These are phyloP conservation scores for Nectriaceae sp. DNA, from an alignment of 2,329 filamentous ascomycete genomes.

Conservation along the genomic window DNA sequence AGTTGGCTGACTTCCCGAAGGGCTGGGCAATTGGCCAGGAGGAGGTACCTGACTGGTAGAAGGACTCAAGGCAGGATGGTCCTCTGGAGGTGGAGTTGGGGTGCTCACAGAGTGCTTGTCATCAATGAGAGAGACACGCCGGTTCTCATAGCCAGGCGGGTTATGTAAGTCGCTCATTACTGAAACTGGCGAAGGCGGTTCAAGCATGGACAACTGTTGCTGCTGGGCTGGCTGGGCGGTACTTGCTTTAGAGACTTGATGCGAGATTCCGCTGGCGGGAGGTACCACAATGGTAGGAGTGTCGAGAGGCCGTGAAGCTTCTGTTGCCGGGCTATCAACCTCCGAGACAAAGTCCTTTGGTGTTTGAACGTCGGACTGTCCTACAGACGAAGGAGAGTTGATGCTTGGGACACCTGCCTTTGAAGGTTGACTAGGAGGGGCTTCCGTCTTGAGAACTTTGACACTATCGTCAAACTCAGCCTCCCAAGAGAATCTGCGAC, in stretches of 20 bases:
- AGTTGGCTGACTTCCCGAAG: constrained; percentile 25
- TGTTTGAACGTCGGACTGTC: constrained; percentile 13
- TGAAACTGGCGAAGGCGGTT: constrained; percentile 48
- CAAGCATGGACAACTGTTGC: constrained; percentile 29
- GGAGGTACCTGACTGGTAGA: constrained; percentile 18
- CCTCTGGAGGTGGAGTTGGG: constrained; percentile 38
- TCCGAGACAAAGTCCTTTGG: constrained; percentile 14
- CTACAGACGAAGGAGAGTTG: constrained; percentile 13
- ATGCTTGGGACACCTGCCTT: constrained; percentile 8
- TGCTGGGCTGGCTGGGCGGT: constrained; percentile 21
- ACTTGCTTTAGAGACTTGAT: constrained; percentile 26
- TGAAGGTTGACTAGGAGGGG: constrained; percentile 7
- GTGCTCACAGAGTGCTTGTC: constrained; percentile 44
- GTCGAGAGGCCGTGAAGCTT: constrained; percentile 13
- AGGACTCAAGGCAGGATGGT: constrained; percentile 36
- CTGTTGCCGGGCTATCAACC: constrained; percentile 12
- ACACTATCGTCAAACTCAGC: constrained; percentile 24
- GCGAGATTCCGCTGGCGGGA: constrained; percentile 20
- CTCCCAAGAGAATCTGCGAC: constrained; percentile 43
- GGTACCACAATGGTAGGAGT: constrained; percentile 23
- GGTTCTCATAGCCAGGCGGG: constrained; percentile 23
- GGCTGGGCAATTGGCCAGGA: constrained; percentile 18
- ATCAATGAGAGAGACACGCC: constrained; percentile 43
- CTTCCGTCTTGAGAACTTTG: constrained; percentile 15
- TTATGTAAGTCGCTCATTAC: constrained; percentile 33